Conservation (phyloP, 331 rosid species). For the Spiraea crenata region DNA sequence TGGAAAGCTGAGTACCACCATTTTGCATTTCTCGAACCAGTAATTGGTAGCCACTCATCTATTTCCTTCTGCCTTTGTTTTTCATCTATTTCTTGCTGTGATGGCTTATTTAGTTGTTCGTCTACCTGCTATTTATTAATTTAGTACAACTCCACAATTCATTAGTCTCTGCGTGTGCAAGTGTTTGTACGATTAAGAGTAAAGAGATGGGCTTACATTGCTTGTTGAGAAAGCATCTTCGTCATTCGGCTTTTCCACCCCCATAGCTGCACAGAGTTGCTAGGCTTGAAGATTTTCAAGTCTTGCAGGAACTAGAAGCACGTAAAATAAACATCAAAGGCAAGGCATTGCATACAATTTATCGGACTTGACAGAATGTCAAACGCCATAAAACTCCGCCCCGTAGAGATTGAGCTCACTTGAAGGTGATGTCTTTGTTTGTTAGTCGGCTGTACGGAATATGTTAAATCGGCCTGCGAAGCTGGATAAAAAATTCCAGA, state of each 20-base stretch:
- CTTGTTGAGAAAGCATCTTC: background rate
- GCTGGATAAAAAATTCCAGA: background rate
- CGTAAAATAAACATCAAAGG: background rate
- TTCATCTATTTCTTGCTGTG: constrained; percentile 17
- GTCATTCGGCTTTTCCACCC: constrained; percentile 7
- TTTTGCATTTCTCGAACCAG: constrained; percentile 72
- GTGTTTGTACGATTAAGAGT: too few species aligned
- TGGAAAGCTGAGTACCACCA: constrained; percentile 92
- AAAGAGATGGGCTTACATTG: constrained; percentile 13
- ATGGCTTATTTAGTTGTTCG: constrained; percentile 1
- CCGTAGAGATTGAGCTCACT: background rate
- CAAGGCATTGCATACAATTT: background rate
- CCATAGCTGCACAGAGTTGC: constrained; percentile 20
- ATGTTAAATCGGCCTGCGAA: background rate
- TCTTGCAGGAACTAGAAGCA: constrained; percentile 5
- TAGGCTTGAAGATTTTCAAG: background rate
- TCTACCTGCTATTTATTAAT: constrained; percentile 21
- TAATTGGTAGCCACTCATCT: constrained; percentile 83
- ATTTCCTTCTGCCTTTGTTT: constrained; percentile 43
- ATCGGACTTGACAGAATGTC: constrained; percentile 1
- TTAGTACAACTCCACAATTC: background rate
- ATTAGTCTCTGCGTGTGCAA: background rate
- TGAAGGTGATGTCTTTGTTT: constrained; percentile 15
- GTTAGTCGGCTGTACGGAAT: background rate
- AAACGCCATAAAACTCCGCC: constrained; percentile 11